A percentile compares a stretch with the other conserved stretches of the same genome.
Evolutionary conservation across 768 basidiomycete genomes (phyloP).

Genomic region (Agaricus subrufescens): DNA sequence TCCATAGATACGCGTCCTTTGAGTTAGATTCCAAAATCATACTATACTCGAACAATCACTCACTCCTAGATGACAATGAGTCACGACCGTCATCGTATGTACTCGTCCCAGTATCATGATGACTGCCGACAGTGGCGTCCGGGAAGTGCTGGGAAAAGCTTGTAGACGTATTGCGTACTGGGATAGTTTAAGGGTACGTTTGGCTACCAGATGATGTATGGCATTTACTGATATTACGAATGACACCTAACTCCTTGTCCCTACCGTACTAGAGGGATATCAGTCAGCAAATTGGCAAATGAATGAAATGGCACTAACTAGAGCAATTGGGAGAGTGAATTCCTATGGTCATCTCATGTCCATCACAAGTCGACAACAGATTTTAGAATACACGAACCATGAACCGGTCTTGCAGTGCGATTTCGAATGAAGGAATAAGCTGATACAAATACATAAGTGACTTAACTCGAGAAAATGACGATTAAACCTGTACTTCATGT

Average conservation of each 20-base stretch:
- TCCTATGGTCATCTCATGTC: slow-evolving; percentile 33
- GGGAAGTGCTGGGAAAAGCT: slow-evolving; percentile 56
- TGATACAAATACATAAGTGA: slow-evolving; percentile 20
- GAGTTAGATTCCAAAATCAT: slow-evolving; percentile 18
- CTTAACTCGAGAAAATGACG: not conserved
- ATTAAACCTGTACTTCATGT: slow-evolving; percentile 38
- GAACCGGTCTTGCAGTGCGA: slow-evolving; percentile 60
- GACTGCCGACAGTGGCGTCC: slow-evolving; percentile 29
- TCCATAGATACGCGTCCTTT: not conserved
- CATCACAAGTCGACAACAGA: not conserved
- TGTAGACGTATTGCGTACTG: slow-evolving; percentile 47
- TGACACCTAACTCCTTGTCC: slow-evolving; percentile 63
- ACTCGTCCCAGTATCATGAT: slow-evolving; percentile 23
- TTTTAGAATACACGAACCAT: slow-evolving; percentile 35
- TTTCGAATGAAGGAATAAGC: slow-evolving; percentile 68
- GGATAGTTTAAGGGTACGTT: not conserved
- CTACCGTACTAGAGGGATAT: slow-evolving; percentile 50
- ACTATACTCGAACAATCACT: slow-evolving; percentile 11
- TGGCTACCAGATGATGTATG: not conserved
- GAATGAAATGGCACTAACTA: slow-evolving; percentile 34
- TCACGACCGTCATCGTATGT: slow-evolving; percentile 36
- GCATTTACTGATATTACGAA: slow-evolving; percentile 60
- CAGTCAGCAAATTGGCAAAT: slow-evolving; percentile 1
- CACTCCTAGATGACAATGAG: slow-evolving; percentile 40
- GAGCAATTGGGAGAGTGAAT: slow-evolving; percentile 62